Base-by-base conservation (phyloP, 768 basidiomycete genomes). In the Favolaschia claudopus region DNA sequence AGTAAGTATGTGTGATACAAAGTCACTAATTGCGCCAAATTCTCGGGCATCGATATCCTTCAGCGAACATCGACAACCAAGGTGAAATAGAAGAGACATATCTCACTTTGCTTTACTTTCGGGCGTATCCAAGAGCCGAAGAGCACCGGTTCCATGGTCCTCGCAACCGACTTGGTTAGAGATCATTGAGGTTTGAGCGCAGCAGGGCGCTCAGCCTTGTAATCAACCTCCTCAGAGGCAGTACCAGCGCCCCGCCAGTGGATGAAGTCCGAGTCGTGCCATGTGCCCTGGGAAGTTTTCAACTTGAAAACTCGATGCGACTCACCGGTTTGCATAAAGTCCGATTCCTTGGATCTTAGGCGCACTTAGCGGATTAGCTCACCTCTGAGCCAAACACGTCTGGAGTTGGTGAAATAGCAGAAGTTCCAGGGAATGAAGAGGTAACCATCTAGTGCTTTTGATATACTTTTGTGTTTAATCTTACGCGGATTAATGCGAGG, bases 381-480 rank as follows among this genome's bases (percentile, higher is more conserved):
- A 2, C 48, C 38, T 33, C 43, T 42, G 29, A 52, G 31, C 51
- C 51, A 53, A 43, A 42, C 51, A 32, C 32, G 51, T 33, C 44
- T 53, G 51, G 51, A 53, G 50, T 52, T 40, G 2, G 27, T 20
- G 29, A 40, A 52, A 24, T 52, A 40, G 28, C 39, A 42, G 17
- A 33, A 54, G 12, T 22, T 24, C 60, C 54, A 56, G 20, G 54
- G 54, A n/a, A 61, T 61, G n/a, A 56, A 61, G 5, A 56, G 47
- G 38, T 56, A 61, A 38, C 55, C 60, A 51, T 57, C 53, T 14
- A 61, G 10, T 14, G 50, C 53, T 42, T 61, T 36, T 61, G 59
- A 28, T 61, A 61, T 19, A 57, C 55, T 2, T 34, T 34, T 17
- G 62, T 64, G 9, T 27, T 28, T 2, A 60, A 49, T 27, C 34